phyloP scores from a whole-genome alignment of 2,329 filamentous ascomycete genomes.

The Fusarium paranaense region DNA sequence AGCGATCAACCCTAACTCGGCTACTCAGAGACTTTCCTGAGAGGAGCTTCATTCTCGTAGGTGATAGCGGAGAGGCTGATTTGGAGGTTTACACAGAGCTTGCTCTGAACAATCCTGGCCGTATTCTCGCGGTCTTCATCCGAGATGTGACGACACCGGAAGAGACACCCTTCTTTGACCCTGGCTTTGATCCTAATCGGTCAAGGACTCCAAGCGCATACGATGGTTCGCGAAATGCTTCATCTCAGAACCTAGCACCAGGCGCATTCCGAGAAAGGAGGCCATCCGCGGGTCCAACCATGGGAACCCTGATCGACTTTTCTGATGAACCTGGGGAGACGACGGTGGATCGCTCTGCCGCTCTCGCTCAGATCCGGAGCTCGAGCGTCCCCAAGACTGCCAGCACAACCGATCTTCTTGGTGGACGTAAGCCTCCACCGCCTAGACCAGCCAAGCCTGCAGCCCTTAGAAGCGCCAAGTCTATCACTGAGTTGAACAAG shows the following conservation, averaged over 20 bases:
- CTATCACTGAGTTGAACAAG: slow-evolving; percentile 45
- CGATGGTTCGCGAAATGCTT: slow-evolving; percentile 36
- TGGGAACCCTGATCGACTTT: slow-evolving; percentile 72
- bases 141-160: slow-evolving; percentile 91
- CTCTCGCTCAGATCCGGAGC: slow-evolving; percentile 46
- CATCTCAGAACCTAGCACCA: slow-evolving; percentile 45
- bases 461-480: slow-evolving; percentile 61
- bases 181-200: slow-evolving; percentile 52
- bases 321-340: slow-evolving; percentile 62
- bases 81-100: slow-evolving; percentile 97
- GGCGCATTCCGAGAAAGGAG: slow-evolving; percentile 34
- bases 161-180: slow-evolving; percentile 80
- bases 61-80: slow-evolving; percentile 96
- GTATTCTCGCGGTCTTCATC: slow-evolving; percentile 90
- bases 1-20: slow-evolving; percentile 87
- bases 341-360: slow-evolving; percentile 49
- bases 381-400: slow-evolving; percentile 28
- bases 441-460: slow-evolving; percentile 70
- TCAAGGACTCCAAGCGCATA: slow-evolving; percentile 43
- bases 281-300: slow-evolving; percentile 53
- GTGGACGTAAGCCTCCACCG: slow-evolving; percentile 56
- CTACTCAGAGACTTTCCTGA: slow-evolving; percentile 91
- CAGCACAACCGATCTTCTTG: slow-evolving; percentile 47
- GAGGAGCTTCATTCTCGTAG: slow-evolving; percentile 89
- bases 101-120: slow-evolving; percentile 84